These are phyloP conservation scores for Lotus japonicus DNA, from an alignment of 306 rosid species.

Conservation along the genomic window DNA sequence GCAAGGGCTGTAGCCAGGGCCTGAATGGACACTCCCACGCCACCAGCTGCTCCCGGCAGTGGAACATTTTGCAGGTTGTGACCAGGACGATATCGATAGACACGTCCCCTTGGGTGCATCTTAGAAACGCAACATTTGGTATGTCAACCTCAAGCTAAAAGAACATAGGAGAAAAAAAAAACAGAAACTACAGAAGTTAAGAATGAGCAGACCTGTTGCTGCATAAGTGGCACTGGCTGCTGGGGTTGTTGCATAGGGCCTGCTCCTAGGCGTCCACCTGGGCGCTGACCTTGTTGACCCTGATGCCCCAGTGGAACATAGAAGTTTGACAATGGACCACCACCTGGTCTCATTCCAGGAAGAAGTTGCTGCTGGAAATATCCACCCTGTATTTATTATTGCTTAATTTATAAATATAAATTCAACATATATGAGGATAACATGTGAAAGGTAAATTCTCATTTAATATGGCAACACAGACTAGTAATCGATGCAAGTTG, in stretches of 20 bases:
- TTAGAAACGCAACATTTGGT: conserved; percentile 1
- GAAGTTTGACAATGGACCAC: conserved; percentile 55
- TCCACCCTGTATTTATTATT: conserved; percentile 39
- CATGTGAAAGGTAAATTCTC: background rate
- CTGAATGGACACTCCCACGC: conserved; percentile 43
- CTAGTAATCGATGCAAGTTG: background rate
- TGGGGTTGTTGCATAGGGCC: conserved; percentile 59
- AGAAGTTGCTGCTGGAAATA: conserved; percentile 79
- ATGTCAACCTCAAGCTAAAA: background rate
- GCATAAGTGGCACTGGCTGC: conserved; percentile 53
- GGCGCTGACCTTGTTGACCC: conserved; percentile 63
- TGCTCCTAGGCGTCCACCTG: conserved; percentile 54
- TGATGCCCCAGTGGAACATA: conserved; percentile 68
- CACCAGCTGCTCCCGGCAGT: conserved; percentile 46
- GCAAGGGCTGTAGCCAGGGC: conserved; percentile 73
- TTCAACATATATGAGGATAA: background rate
- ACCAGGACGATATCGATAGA: conserved; percentile 64
- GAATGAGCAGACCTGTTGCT: conserved; percentile 45
- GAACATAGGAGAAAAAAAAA: too few species aligned
- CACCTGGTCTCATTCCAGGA: conserved; percentile 69
- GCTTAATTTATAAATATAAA: background rate
- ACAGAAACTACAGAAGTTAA: background rate
- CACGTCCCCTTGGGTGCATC: conserved; percentile 69
- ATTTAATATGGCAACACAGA: background rate
- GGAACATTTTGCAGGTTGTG: conserved; percentile 53